Conservation (phyloP, 2,329 filamentous ascomycete species). For the Colletotrichum spaethianum region DNA sequence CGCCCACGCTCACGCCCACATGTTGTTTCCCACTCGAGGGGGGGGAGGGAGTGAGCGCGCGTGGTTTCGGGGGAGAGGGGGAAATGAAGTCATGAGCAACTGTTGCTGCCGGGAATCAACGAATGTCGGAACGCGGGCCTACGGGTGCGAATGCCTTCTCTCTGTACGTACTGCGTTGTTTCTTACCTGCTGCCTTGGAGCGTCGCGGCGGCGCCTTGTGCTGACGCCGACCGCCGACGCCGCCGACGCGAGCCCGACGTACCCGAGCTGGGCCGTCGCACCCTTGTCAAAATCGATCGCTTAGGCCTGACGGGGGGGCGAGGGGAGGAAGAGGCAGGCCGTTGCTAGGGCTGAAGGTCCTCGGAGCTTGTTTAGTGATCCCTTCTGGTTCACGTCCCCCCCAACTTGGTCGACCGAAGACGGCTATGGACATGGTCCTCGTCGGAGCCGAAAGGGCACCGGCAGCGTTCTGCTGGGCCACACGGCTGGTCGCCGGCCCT, state of each 20-base stretch:
- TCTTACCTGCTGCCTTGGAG: background rate
- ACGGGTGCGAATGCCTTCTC: background rate
- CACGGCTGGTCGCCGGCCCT: background rate
- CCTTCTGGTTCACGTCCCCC: background rate
- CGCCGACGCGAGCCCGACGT: conserved; percentile 29
- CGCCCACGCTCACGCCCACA: too few species aligned
- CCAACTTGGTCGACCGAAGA: conserved; percentile 1
- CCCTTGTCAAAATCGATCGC: background rate
- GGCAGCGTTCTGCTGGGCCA: conserved; percentile 1
- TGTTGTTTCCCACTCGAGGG: too few species aligned
- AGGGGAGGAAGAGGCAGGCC: background rate
- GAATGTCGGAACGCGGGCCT: background rate
- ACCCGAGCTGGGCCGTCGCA: conserved; percentile 9
- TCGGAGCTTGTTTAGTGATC: background rate
- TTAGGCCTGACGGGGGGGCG: background rate
- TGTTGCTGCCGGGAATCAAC: background rate
- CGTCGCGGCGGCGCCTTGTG: background rate
- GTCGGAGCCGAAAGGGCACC: conserved; percentile 35
- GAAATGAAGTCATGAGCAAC: background rate
- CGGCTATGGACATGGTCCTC: conserved; percentile 5
- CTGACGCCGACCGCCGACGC: conserved; percentile 24
- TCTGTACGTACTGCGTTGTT: background rate
- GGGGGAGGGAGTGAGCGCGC: background rate
- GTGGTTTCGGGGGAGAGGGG: background rate
- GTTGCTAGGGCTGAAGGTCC: conserved; percentile 24